These are phyloP conservation scores for Globisporangium solare DNA, from an alignment of 352 stramenopile species.

Conservation along the genomic window DNA sequence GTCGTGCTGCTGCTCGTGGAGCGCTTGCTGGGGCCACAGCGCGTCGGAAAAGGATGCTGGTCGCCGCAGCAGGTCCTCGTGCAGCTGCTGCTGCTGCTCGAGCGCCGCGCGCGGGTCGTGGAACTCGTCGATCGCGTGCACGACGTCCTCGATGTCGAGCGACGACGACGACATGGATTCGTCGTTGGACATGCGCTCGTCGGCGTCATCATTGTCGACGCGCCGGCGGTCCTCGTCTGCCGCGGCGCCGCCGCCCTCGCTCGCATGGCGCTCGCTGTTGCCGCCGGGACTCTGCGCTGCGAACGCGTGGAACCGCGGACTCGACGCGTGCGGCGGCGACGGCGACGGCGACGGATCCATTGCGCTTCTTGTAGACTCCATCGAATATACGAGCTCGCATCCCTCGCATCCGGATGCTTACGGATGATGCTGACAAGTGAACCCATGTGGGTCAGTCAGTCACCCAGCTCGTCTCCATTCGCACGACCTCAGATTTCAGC, in stretches of 20 bases:
- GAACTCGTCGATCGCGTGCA: conserved; percentile 8
- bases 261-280: not conserved
- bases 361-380: too few species aligned
- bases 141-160: conserved; percentile 26
- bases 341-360: too few species aligned
- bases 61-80: not conserved
- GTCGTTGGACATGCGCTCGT: conserved; percentile 56
- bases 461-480: too few species aligned
- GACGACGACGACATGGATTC: conserved; percentile 53
- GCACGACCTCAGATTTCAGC: too few species aligned
- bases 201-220: conserved; percentile 14
- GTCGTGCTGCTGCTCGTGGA: not conserved
- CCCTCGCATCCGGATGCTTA: too few species aligned
- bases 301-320: too few species aligned
- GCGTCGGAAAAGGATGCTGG: conserved; percentile 9
- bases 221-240: not conserved
- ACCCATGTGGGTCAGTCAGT: too few species aligned
- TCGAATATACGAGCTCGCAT: too few species aligned
- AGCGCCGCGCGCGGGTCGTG: not conserved
- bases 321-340: too few species aligned
- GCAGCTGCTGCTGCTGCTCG: conserved; percentile 2
- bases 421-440: too few species aligned
- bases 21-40: conserved; percentile 3
- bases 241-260: conserved; percentile 9
- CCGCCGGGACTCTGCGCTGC: too few species aligned